Base-by-base conservation (phyloP, 768 basidiomycete genomes). In the Arthromyces matolae region DNA sequence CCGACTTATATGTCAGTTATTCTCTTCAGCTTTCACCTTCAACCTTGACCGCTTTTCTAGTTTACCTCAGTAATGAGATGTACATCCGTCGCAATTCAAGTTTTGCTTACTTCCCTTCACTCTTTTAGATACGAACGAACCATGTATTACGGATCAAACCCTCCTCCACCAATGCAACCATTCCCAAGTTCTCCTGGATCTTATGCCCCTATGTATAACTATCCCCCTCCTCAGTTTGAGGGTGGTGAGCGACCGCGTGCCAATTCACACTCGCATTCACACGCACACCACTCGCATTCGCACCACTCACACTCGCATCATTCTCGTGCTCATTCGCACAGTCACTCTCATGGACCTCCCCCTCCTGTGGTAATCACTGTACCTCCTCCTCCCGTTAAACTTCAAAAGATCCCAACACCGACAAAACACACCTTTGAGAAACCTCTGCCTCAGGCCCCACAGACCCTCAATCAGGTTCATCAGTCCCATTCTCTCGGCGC, bases 311-410 rank as follows among this genome's bases (percentile, higher is more conserved):
- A 24, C 41, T n/a, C n/a, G n/a, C 41, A 24, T 41, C 47, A 45
- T 43, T 47, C 49, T 19, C 46, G 51, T 22, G 40, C 40, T 31
- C 41, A 50, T 49, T 44, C 46, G 1, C 53, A 48, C 19, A 40
- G 52, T 27, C 53, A 51, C 14, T 44, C 51, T 2, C 46, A 50
- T 19, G 20, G 64, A 64, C 22, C 77, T 60, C 58, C 28, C 16
- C 42, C 42, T 6, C 51, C 47, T 28, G 40, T 33, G 1, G 19
- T 5, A 14, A 31, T 23, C 22, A 18, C 28, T 19, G 22, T 29
- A 14, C 23, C 24, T 18, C 16, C 16, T 20, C 38, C 22, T 12
- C 27, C n/a, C 20, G 29, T 38, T 7, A 37, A 45, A 42, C 28
- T 28, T 9, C 49, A 42, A 22, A 50, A 52, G 19, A 35, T 36